Evolutionary conservation across 1,284 basidiomycete genomes (phyloP).

Genomic region (Ceratobasidium sp.): DNA sequence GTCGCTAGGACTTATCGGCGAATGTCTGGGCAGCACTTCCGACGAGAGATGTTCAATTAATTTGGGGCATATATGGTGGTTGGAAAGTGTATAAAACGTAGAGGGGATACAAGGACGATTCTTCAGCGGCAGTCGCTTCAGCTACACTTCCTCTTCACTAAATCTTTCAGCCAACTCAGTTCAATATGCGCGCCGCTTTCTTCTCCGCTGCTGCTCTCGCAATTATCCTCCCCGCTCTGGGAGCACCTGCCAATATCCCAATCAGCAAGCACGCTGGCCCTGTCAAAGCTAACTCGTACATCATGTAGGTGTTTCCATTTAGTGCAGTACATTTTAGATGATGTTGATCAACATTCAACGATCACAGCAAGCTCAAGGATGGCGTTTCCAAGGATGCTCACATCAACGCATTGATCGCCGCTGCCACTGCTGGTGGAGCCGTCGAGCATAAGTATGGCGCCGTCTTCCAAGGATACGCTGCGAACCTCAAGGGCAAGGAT

Average conservation of each 20-base stretch:
- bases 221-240: conserved; percentile 36
- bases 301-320: conserved; percentile 24
- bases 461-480: conserved; percentile 48
- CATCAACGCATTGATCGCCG: conserved; percentile 15
- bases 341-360: not conserved
- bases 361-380: conserved; percentile 42
- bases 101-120: not conserved
- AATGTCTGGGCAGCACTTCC: not conserved
- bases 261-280: conserved; percentile 41
- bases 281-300: conserved; percentile 43
- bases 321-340: not conserved
- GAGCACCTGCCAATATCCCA: conserved; percentile 29
- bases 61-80: no score
- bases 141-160: conserved; percentile 5
- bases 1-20: no score
- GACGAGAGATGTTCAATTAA: no score
- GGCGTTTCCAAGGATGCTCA: conserved; percentile 26
- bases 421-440: conserved; percentile 2
- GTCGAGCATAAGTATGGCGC: conserved; percentile 40
- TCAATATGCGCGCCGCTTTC: conserved; percentile 27
- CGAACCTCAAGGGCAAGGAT: conserved; percentile 31
- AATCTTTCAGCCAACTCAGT: conserved; percentile 9
- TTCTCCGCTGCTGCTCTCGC: conserved; percentile 39
- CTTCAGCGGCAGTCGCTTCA: conserved; percentile 36
- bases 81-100: conserved; percentile 19